Base-by-base conservation (phyloP, 2,329 filamentous ascomycete species). In the Diaporthe destruens region DNA sequence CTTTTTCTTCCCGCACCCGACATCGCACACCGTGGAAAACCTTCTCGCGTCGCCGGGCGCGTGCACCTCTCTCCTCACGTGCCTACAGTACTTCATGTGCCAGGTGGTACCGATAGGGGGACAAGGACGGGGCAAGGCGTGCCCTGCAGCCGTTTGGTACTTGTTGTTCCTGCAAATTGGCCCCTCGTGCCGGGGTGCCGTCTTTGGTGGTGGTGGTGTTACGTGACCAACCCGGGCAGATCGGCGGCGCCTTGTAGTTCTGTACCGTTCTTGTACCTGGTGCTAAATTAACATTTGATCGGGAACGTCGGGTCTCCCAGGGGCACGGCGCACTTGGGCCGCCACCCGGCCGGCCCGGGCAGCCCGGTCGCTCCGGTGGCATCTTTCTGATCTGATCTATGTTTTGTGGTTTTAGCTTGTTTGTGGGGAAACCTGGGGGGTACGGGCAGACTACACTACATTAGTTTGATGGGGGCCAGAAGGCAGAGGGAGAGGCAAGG, bases 271-370 rank as follows among this genome's bases (percentile, higher is more conserved):
- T n/a, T 49, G 20, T 25, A 23, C 44, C 44, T 1, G 61, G 18
- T 8, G 29, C 42, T 11, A 7, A 44, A 55, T 29, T n/a, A 32
- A 20, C 20, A 11, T 7, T 29, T 29, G 29, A 29, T 18, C 66
- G 23, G 51, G 44, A n/a, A n/a, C 42, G 6, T 34, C 9, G 47
- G 44, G 18, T 51, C 47, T 69, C 54, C 66, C 66, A 69, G 14
- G 49, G 39, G 32, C 66, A 25, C 20, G 66, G 53, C 42, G 53
- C 66, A 49, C 66, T 69, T 69, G 53, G n/a, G 66, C 53, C 53
- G 29, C 66, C 42, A 69, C 9, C 12, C 29, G 6, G 7, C 53
- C 54, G 66, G 66, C 54, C 66, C 42, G 54, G 44, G 44, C 16
- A 16, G 44, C 44, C 44, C 44, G 39, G 39, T 6, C 20, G 18